Evolutionary conservation across 2,329 filamentous ascomycete genomes (phyloP), one percentile per base, ranked within the genome.

Genomic region (Ceratocystis smalleyi): DNA sequence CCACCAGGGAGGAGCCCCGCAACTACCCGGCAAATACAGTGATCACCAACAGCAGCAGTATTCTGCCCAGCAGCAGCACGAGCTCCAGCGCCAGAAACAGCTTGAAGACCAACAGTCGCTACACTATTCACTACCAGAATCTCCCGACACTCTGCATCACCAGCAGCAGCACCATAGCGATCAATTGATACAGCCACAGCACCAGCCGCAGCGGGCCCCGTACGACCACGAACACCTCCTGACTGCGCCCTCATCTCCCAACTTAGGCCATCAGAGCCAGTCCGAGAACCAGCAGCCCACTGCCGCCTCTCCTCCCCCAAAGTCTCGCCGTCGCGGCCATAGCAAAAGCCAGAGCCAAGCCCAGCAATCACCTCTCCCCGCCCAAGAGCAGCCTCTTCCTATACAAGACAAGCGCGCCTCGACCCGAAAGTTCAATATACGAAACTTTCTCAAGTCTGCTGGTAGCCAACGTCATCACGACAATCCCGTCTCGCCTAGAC

Each of bases 21-120:
- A 43, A 45, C 22, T 49, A 24, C 62, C 62, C 51, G 47, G 62
- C 24, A 63, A 57, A 35, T 43, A 63, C 49, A 47, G 19, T n/a
- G 49, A 57, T 4, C 51, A 55, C 2, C 47, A n/a, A 5, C 47
- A 51, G 5, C 62, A 59, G 35, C 68, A 68, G 59, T 70, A 70
- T n/a, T 17, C 47, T 57, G 71, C 72, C 59, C 70, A 70, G 65
- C 68, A 70, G 59, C 68, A 68, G 64, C 70, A 72, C 67, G 69
- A 67, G 64, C 68, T 66, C 3, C 63, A 68, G 32, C 69, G 69
- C 63, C 67, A 69, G 32, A 67, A 67, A 32, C 66, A 66, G 67
- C 12, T 55, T 19, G 61, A 66, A 12, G 61, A 62, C 66, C 47
- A 69, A 66, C 62, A 49, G 47, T 49, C 65, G 66, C 64, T 69